Percentiles rank a stretch among this genome's conserved stretches.
These are phyloP conservation scores for Fusarium sulawesiense DNA, from an alignment of 2,329 filamentous ascomycete genomes.

Conservation along the genomic window DNA sequence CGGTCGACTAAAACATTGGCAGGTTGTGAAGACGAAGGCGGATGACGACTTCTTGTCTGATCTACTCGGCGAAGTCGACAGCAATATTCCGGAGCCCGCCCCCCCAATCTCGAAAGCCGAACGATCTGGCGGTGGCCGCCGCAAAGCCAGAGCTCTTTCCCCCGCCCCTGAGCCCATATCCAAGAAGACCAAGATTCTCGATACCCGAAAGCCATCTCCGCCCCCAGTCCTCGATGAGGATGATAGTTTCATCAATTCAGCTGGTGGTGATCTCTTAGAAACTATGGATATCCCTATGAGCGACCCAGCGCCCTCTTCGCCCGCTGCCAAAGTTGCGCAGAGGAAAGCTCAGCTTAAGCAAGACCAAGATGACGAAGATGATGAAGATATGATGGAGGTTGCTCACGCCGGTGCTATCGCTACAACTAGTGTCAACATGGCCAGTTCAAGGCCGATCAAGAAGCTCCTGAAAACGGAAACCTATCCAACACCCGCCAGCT, in stretches of 20 bases:
- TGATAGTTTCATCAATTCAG: conserved; percentile 60
- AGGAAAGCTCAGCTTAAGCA: conserved; percentile 70
- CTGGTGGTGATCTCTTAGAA: conserved; percentile 69
- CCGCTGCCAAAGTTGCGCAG: conserved; percentile 80
- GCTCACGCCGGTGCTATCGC: conserved; percentile 78
- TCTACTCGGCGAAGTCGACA: conserved; percentile 88
- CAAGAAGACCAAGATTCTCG: conserved; percentile 69
- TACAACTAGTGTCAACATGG: conserved; percentile 82
- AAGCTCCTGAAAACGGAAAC: conserved; percentile 76
- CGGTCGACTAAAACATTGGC: conserved; percentile 26
- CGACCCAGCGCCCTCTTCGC: conserved; percentile 88
- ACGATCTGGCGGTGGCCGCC: conserved; percentile 79
- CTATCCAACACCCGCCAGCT: conserved; percentile 78
- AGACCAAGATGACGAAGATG: conserved; percentile 72
- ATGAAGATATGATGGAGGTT: conserved; percentile 89
- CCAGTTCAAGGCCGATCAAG: conserved; percentile 77
- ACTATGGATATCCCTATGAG: conserved; percentile 76
- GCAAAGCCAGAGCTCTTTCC: conserved; percentile 83
- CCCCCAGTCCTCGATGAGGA: conserved; percentile 63
- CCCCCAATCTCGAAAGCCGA: conserved; percentile 70
- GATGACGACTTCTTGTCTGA: conserved; percentile 89
- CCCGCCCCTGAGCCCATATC: conserved; percentile 68
- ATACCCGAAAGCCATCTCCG: conserved; percentile 61
- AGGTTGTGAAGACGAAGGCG: conserved; percentile 83
- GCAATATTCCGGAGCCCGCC: conserved; percentile 69